A percentile compares a stretch with the other conserved stretches of the same genome.
phyloP scores from a whole-genome alignment of 2,329 filamentous ascomycete genomes.

The Apiospora marii region DNA sequence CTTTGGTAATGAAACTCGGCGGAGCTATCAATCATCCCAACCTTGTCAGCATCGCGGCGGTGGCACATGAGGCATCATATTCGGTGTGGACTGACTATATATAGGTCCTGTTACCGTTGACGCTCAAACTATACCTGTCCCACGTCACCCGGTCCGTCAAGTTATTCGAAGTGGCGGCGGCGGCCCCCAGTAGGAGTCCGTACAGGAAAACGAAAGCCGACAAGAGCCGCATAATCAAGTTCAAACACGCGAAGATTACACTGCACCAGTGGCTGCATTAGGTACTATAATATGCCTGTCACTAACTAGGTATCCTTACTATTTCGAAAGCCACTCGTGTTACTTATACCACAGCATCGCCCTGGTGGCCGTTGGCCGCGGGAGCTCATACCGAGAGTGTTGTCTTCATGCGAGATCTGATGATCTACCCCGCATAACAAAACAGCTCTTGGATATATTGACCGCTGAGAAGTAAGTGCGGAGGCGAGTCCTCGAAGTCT shows the following conservation, averaged over 20 bases:
- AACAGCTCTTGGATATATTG: neutral
- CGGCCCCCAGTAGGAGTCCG: neutral
- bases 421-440: conserved; percentile 12
- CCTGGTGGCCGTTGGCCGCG: neutral
- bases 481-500: neutral
- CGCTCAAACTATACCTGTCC: neutral
- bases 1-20: conserved; percentile 63
- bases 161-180: neutral
- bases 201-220: neutral
- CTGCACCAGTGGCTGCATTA: neutral
- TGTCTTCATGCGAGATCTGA: neutral
- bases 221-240: conserved; percentile 4
- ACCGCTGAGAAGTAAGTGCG: neutral
- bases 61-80: neutral
- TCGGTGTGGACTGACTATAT: neutral
- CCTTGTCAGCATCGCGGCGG: conserved; percentile 26
- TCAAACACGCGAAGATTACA: too few species aligned
- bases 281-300: neutral
- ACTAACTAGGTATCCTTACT: neutral
- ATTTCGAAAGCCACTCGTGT: neutral
- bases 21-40: conserved; percentile 36
- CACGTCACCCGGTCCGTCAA: conserved; percentile 12
- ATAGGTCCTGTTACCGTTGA: neutral
- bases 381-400: neutral
- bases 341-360: neutral